Percentiles rank a stretch among this genome's conserved stretches.
Evolutionary conservation across 2,329 filamentous ascomycete species (phyloP).

Genomic region (Coccinonectria pachysandricola): DNA sequence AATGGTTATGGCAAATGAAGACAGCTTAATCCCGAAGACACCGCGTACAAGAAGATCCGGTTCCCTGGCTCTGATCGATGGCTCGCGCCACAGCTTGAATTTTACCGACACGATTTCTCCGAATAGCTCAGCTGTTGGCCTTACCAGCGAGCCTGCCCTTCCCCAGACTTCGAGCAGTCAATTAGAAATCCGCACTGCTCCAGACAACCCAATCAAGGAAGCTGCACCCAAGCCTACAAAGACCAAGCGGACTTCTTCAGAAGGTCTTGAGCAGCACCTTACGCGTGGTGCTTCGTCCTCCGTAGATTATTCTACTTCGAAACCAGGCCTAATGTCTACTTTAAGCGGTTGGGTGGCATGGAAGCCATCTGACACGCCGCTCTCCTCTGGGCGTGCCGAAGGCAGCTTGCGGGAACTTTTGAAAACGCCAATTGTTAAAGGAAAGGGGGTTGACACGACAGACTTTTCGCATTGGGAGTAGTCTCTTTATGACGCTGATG

Average conservation of each 20-base stretch:
- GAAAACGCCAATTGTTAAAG: conserved; percentile 26
- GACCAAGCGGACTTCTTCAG: conserved; percentile 8
- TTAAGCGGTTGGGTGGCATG: conserved; percentile 38
- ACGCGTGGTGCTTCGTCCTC: conserved; percentile 20
- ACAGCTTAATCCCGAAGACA: conserved; percentile 9
- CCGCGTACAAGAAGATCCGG: conserved; percentile 19
- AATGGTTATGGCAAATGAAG: conserved; percentile 10
- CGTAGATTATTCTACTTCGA: conserved; percentile 12
- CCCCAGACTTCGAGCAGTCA: conserved; percentile 46
- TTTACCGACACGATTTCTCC: conserved; percentile 20
- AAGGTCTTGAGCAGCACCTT: conserved; percentile 17
- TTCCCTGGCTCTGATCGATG: conserved; percentile 28
- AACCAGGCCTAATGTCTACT: conserved; percentile 25
- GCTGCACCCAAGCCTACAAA: conserved; percentile 8
- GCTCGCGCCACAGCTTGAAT: conserved; percentile 23
- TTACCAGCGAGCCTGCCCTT: conserved; percentile 45
- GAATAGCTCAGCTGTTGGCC: conserved; percentile 27
- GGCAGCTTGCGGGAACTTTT: conserved; percentile 45
- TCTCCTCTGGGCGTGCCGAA: conserved; percentile 38
- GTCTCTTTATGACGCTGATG: too few species aligned
- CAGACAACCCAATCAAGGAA: conserved; percentile 17
- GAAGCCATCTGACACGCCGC: conserved; percentile 18
- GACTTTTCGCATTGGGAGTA: too few species aligned
- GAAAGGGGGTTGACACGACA: conserved; percentile 21
- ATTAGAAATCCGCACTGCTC: conserved; percentile 33